Evolutionary conservation across 371 early-diverging fungal genomes (phyloP).

Genomic region (Mortierella sp.): DNA sequence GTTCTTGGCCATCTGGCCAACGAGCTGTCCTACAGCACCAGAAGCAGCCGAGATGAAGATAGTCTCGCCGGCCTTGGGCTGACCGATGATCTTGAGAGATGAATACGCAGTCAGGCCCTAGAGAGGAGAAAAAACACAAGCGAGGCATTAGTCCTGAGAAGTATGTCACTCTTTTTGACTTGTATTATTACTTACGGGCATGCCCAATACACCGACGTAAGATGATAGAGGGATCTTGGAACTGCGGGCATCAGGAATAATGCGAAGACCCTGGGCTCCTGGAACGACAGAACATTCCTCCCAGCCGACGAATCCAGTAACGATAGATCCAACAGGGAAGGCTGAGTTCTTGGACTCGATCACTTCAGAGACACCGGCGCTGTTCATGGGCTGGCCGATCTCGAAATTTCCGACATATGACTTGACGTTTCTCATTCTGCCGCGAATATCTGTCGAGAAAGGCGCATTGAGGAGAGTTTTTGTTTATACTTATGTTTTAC

Average conservation of each 20-base stretch:
- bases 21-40: slow-evolving; percentile 75
- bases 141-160: too few relatives aligned
- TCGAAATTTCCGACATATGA: slow-evolving; percentile 65
- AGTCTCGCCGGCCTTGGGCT: slow-evolving; percentile 78
- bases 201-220: slow-evolving; percentile 65
- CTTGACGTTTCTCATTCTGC: slow-evolving; percentile 67
- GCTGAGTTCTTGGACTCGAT: slow-evolving; percentile 65
- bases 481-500: background rate
- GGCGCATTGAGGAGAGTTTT: background rate
- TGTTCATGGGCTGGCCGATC: slow-evolving; percentile 66
- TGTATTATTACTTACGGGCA: slow-evolving; percentile 58
- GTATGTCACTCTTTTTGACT: background rate
- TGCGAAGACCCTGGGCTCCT: slow-evolving; percentile 42
- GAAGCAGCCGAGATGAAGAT: slow-evolving; percentile 60
- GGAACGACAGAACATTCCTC: slow-evolving; percentile 59
- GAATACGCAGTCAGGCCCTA: slow-evolving; percentile 56
- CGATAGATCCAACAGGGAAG: slow-evolving; percentile 69
- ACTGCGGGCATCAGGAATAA: slow-evolving; percentile 56
- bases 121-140: background rate
- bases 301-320: slow-evolving; percentile 69
- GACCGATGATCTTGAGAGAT: slow-evolving; percentile 57
- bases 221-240: slow-evolving; percentile 61
- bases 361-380: slow-evolving; percentile 69
- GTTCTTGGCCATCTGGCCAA: slow-evolving; percentile 74
- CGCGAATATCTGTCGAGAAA: slow-evolving; percentile 63